Base-by-base conservation (phyloP, 805 yeast species). In the Kuraishia molischiana region DNA sequence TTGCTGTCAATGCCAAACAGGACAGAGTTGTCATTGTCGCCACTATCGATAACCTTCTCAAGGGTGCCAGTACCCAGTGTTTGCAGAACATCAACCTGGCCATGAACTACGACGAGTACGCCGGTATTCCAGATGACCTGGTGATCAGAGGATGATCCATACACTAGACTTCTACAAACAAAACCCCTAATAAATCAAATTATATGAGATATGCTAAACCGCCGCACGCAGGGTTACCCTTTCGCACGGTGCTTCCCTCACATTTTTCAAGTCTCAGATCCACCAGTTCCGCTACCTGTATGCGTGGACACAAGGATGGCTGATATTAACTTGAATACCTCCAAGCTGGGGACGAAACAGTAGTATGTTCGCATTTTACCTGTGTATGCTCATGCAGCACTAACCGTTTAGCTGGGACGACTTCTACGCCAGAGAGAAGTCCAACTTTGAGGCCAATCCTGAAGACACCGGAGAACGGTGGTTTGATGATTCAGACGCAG, bases 1-100 rank as follows among this genome's bases (percentile, higher is more conserved):
- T 92, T 56, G 95, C 94, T 18, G 95, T 94, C 35, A 89, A 84
- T 57, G 76, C 89, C 19, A 77, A 78, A 39, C 85, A 83, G 54
- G 81, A 86, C 64, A 78, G 99, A 58, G 94, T 87, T 18, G 97
- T 92, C 19, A 69, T 92, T 38, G 92, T 90, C 38, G 95, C 96
- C 18, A 87, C 97, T 4, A 90, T 92, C 50, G 99, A 92, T 57
- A 92, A 92, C 60, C 69, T 92, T 54, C 72, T 92, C 55, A 92
- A 92, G 68, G 99, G 99, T 47, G 99, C 99, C 32, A 95, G 97
- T 34, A 92, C 99, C 14, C 99, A 92, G 65, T 90, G 97, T 65
- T 61, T 92, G 59, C 99, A 92, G 63, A 92, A 92, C 67, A 84
- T 94, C 59, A 92, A 92, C 61, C 69, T 92, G 60, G 83, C 85